These are phyloP conservation scores for Candida anglica DNA, from an alignment of 805 yeast genomes.

Conservation along the genomic window DNA sequence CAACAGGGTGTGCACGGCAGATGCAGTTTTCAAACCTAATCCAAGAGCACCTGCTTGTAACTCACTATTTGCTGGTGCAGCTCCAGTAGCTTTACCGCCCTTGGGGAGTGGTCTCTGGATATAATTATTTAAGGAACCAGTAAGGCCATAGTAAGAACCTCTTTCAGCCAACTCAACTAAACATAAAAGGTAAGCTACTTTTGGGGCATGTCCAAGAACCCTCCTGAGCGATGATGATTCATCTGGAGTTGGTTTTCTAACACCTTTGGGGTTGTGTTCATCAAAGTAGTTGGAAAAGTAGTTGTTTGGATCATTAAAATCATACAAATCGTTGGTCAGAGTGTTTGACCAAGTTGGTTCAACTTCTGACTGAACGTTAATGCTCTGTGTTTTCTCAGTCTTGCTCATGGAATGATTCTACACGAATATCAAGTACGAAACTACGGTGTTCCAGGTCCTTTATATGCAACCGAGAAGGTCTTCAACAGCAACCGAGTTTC, in stretches of 20 bases:
- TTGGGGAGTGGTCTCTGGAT: conserved; percentile 48
- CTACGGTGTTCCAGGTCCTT: too few relatives aligned
- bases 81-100: conserved; percentile 46
- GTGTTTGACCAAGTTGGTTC: too few relatives aligned
- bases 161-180: conserved; percentile 51
- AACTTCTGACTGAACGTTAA: too few relatives aligned
- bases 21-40: conserved; percentile 41
- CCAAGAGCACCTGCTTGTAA: conserved; percentile 50
- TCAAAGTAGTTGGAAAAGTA: conserved; percentile 20
- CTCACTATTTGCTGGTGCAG: conserved; percentile 26
- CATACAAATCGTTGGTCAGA: conserved; percentile 8
- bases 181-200: conserved; percentile 47
- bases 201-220: conserved; percentile 45
- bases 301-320: conserved; percentile 17
- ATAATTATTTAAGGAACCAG: conserved; percentile 43
- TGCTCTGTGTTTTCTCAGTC: too few relatives aligned
- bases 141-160: conserved; percentile 49
- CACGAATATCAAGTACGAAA: too few relatives aligned
- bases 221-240: conserved; percentile 25
- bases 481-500: too few relatives aligned
- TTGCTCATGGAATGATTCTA: too few relatives aligned
- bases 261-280: conserved; percentile 32
- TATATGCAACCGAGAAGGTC: too few relatives aligned
- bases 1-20: conserved; percentile 43
- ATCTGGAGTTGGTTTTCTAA: conserved; percentile 24